Evolutionary conservation across 495 filamentous ascomycete genomes (phyloP), one percentile per base, ranked within the genome.

Genomic region (Bacidia gigantensis): DNA sequence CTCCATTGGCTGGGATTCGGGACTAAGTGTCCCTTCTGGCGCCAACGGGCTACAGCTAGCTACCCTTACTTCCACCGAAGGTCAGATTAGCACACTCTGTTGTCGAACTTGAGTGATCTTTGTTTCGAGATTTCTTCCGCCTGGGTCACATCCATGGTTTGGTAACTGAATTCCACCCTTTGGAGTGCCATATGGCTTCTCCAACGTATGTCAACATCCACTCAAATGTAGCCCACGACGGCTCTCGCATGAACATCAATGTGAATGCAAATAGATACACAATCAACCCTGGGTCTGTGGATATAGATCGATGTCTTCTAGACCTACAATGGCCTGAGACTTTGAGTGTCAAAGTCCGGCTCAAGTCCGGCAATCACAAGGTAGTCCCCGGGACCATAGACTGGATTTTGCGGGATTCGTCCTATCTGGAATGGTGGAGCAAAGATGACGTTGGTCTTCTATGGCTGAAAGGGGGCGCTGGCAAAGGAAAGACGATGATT

Each of bases 401-500:
- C 47, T 77, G 68, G 72, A 60, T 75, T 35, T 60, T 76, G 11
- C 52, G 65, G 3, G 53, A 73, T 42, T 3, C 46, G 0, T 59
- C 60, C n/a, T 75, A 72, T 54, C 32, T 53, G 43, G 24, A 52
- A 58, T 73, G 65, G 67, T 55, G 42, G 14, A 29, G 66, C 42
- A 52, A 61, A 26, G 3, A 50, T 9, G 43, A 67, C 9, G 60
- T 46, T 29, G 59, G 54, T 14, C 55, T 72, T 22, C 65, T 75
- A 26, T 75, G 69, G 72, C 67, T 77, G 26, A 73, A 65, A 49
- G 68, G 67, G 29, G 67, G 64, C 53, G 60, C 68, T 29, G 70
- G 70, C n/a, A 73, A 67, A 51, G 69, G 72, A 29, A 75, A 75
- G 62, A 75, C 71, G 1, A 75, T 75, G 72, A 50, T 69, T 43